Evolutionary conservation across 495 filamentous ascomycete genomes (phyloP).

Genomic region (Talaromyces adpressus): DNA sequence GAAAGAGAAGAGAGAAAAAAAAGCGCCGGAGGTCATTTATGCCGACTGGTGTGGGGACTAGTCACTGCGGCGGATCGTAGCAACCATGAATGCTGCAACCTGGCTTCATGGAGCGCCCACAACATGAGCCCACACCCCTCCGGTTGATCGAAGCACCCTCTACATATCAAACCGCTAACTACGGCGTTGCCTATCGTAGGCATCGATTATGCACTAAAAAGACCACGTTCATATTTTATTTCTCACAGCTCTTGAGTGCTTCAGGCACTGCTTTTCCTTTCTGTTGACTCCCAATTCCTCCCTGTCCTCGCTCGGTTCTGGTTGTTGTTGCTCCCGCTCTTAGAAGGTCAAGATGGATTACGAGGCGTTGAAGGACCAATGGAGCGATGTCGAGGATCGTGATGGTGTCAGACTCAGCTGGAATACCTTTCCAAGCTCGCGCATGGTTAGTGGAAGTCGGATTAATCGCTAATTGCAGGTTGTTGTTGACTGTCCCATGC

Average conservation of each 20-base stretch:
- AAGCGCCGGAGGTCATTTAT: slow-evolving; percentile 27
- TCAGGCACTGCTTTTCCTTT: slow-evolving; percentile 1
- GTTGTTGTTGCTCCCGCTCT: slow-evolving; percentile 16
- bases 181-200: slow-evolving; percentile 14
- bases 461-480: slow-evolving; percentile 9
- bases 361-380: slow-evolving; percentile 87
- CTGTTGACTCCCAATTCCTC: slow-evolving; percentile 8
- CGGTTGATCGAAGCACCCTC: slow-evolving; percentile 8
- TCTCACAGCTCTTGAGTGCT: not conserved
- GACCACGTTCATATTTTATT: slow-evolving; percentile 1
- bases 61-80: slow-evolving; percentile 23
- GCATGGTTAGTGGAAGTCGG: slow-evolving; percentile 61
- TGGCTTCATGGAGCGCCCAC: slow-evolving; percentile 31
- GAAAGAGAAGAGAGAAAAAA: slow-evolving; percentile 11
- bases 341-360: slow-evolving; percentile 54
- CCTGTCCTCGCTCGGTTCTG: not conserved
- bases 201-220: slow-evolving; percentile 27
- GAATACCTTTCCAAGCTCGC: slow-evolving; percentile 98
- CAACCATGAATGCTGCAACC: slow-evolving; percentile 40
- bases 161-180: not conserved
- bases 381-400: slow-evolving; percentile 93
- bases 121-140: slow-evolving; percentile 9
- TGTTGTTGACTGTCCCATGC: slow-evolving; percentile 8
- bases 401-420: slow-evolving; percentile 97
- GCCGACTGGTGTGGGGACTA: slow-evolving; percentile 14